Evolutionary conservation across 805 yeast species (phyloP), one percentile per base, ranked within the genome.

Genomic region (Candida silvicultrix): DNA sequence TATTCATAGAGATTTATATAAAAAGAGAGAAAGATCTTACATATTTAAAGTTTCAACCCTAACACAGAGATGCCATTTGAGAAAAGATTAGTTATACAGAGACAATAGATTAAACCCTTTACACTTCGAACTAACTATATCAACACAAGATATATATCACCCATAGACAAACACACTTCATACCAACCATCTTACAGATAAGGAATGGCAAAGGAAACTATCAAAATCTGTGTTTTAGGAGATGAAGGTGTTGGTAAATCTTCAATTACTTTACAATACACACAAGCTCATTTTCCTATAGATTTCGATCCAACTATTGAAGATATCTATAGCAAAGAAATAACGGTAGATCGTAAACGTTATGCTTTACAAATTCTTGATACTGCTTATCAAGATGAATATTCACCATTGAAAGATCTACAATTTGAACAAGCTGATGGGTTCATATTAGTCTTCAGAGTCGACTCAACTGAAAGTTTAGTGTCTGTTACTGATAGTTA

Each of bases 351-450:
- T 54, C 77, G 74, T n/a, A 73, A 71, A 45, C 69, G 67, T 25
- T 75, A 73, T 36, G 66, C 74, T 11, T 54, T 77, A 42, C 86
- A 83, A 58, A 78, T 84, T 41, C 70, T 84, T 56, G 92, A 84
- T 59, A 84, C 90, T 16, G 90, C 89, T 7, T 85, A 86, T 28
- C 89, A 83, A 67, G 94, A 85, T 62, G 90, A 83, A 61, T 85
- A 84, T 61, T 77, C 85, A 38, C 84, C 89, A 29, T 63, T 78
- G 72, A 67, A 77, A 49, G 94, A 85, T 18, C 18, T 59, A 69
- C 61, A 57, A 38, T 44, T 48, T 11, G 42, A 42, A 20, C 52
- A 57, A 36, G 55, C 57, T 18, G 60, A 56, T 34, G 62, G 58
- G 1, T 49, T 56, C 21, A 23, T 56, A 8, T 40, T 57, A 3